These are phyloP conservation scores for Grigorovia yakushimaensis DNA, from an alignment of 805 yeast genomes.

Conservation along the genomic window DNA sequence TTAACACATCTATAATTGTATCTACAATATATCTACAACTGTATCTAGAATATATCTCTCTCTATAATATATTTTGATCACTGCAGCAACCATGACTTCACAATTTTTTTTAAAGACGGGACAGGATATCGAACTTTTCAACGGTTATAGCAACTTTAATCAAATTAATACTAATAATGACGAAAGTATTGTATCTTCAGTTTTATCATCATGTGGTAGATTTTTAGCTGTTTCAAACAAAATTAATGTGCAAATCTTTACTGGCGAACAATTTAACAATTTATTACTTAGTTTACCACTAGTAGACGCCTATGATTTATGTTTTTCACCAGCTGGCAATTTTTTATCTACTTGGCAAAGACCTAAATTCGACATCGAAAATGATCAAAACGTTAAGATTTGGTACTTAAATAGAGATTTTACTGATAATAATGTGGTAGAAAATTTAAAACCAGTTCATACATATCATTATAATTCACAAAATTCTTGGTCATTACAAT, in stretches of 20 bases:
- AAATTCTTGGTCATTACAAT: slow-evolving; percentile 60
- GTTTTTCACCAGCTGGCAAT: slow-evolving; percentile 82
- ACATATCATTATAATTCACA: slow-evolving; percentile 74
- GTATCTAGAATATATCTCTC: background rate
- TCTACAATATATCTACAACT: background rate
- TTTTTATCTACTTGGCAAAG: slow-evolving; percentile 84
- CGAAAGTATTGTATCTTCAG: slow-evolving; percentile 18
- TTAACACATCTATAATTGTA: background rate
- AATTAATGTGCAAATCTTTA: slow-evolving; percentile 18
- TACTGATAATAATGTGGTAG: slow-evolving; percentile 21
- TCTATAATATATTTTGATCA: background rate
- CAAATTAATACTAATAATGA: slow-evolving; percentile 18
- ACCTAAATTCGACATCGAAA: slow-evolving; percentile 62
- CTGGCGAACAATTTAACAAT: slow-evolving; percentile 21
- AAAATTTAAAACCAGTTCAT: slow-evolving; percentile 13
- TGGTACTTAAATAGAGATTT: slow-evolving; percentile 48
- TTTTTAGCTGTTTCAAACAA: slow-evolving; percentile 26
- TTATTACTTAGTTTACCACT: slow-evolving; percentile 27
- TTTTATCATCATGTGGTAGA: slow-evolving; percentile 29
- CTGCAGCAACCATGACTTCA: slow-evolving; percentile 21
- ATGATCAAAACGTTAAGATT: slow-evolving; percentile 70
- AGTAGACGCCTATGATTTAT: slow-evolving; percentile 66
- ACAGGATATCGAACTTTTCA: slow-evolving; percentile 27
- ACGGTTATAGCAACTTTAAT: slow-evolving; percentile 27
- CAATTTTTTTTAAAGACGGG: slow-evolving; percentile 28